These are phyloP conservation scores for Aspergillus viridinutans DNA, from an alignment of 2,329 filamentous ascomycete genomes.

Conservation along the genomic window DNA sequence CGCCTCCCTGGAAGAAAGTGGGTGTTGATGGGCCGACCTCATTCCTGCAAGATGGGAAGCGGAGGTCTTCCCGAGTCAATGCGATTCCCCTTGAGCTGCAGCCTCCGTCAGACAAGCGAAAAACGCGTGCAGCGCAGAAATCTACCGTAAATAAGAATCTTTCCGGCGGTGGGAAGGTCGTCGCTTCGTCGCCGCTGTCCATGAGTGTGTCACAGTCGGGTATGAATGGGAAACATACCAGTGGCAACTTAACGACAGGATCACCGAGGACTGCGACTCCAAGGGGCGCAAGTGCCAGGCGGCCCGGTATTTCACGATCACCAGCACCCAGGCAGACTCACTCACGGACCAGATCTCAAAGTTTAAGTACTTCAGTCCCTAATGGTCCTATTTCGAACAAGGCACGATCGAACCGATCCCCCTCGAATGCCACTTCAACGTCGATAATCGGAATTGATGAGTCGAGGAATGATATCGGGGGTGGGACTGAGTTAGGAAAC, in stretches of 20 bases:
- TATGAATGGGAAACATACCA: conserved; percentile 26
- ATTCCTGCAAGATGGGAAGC: conserved; percentile 62
- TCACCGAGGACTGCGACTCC: conserved; percentile 23
- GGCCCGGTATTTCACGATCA: conserved; percentile 22
- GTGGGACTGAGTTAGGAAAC: conserved; percentile 16
- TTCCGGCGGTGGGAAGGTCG: conserved; percentile 21
- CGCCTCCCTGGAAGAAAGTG: conserved; percentile 90
- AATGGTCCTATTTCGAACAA: conserved; percentile 22
- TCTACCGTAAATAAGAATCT: conserved; percentile 28
- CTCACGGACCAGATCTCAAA: conserved; percentile 29
- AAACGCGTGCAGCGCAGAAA: conserved; percentile 40
- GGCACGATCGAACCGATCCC: conserved; percentile 24
- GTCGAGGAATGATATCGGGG: not conserved
- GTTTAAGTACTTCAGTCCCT: conserved; percentile 16
- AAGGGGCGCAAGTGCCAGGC: conserved; percentile 19
- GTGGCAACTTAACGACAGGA: conserved; percentile 30
- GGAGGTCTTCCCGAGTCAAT: conserved; percentile 57
- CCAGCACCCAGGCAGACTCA: conserved; percentile 23
- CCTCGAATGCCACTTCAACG: conserved; percentile 18
- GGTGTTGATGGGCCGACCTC: conserved; percentile 82
- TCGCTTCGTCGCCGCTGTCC: conserved; percentile 30
- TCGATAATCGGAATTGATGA: conserved; percentile 11
- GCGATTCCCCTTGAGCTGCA: conserved; percentile 45
- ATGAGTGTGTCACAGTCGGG: conserved; percentile 25
- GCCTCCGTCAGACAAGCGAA: conserved; percentile 45